Conservation (phyloP, 805 yeast species). For the Metschnikowia rubicola region DNA sequence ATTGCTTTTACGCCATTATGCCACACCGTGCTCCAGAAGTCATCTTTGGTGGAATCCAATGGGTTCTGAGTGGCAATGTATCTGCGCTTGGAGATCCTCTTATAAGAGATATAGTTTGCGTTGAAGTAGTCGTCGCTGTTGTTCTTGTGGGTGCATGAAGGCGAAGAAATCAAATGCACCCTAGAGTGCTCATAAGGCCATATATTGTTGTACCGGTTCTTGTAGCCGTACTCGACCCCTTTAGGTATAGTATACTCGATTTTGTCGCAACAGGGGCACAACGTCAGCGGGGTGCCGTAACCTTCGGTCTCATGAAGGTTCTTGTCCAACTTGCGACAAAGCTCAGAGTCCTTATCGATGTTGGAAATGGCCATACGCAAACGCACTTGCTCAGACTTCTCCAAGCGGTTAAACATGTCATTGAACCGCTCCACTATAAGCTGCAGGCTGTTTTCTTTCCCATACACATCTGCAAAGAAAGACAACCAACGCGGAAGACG, state of each 20-base stretch:
- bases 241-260: slow-evolving; percentile 38
- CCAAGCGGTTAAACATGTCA: slow-evolving; percentile 36
- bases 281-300: slow-evolving; percentile 37
- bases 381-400: slow-evolving; percentile 36
- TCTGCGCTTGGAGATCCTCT: slow-evolving; percentile 22
- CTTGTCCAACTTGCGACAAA: slow-evolving; percentile 6
- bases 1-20: slow-evolving; percentile 33
- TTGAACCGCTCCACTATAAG: slow-evolving; percentile 25
- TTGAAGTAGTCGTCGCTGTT: slow-evolving; percentile 41
- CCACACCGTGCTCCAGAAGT: slow-evolving; percentile 42
- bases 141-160: slow-evolving; percentile 12
- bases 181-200: slow-evolving; percentile 84
- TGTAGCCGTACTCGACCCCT: slow-evolving; percentile 78
- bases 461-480: slow-evolving; percentile 20
- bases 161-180: slow-evolving; percentile 48
- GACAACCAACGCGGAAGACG: slow-evolving; percentile 34
- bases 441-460: slow-evolving; percentile 14
- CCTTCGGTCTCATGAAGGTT: slow-evolving; percentile 17
- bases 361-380: slow-evolving; percentile 31
- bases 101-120: slow-evolving; percentile 39
- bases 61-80: slow-evolving; percentile 49
- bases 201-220: slow-evolving; percentile 85
- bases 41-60: slow-evolving; percentile 37
- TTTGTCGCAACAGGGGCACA: slow-evolving; percentile 42
- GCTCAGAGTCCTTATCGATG: slow-evolving; percentile 8